Percentiles rank a stretch among this genome's conserved stretches.
Evolutionary conservation across 139 green algal species (phyloP).

Genomic region (Picochlorum sp.): DNA sequence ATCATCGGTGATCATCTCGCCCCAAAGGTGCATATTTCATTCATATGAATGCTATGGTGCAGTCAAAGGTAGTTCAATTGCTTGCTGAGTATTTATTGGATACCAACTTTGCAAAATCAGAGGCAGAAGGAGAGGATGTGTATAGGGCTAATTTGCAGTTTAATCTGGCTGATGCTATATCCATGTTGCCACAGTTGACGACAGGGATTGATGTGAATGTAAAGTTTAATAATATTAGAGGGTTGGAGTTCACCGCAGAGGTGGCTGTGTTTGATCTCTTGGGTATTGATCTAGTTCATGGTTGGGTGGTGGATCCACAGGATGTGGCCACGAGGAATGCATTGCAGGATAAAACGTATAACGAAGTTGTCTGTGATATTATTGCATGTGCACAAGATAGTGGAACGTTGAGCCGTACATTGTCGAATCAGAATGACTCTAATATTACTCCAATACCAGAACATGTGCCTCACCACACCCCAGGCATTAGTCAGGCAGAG

Average conservation of each 20-base stretch:
- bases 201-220: constrained; percentile 97
- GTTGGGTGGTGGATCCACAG: constrained; percentile 81
- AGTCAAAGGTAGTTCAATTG: constrained; percentile 55
- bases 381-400: constrained; percentile 26
- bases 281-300: constrained; percentile 83
- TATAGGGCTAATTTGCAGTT: constrained; percentile 51
- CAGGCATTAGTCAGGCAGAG: neutral
- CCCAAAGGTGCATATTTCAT: too few relatives aligned
- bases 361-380: constrained; percentile 66
- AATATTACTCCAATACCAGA: constrained; percentile 13
- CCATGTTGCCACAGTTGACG: constrained; percentile 59
- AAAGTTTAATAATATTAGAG: constrained; percentile 48
- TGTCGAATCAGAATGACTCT: too few relatives aligned
- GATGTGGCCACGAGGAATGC: constrained; percentile 18
- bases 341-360: constrained; percentile 59
- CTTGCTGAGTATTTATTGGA: constrained; percentile 72
- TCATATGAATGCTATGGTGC: constrained; percentile 9
- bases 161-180: constrained; percentile 51
- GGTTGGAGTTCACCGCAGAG: constrained; percentile 68
- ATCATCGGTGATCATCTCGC: too few relatives aligned
- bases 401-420: constrained; percentile 9
- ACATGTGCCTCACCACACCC: constrained; percentile 8
- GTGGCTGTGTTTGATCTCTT: constrained; percentile 92
- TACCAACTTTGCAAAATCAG: constrained; percentile 31
- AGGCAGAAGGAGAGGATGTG: constrained; percentile 13